Conservation (phyloP, 129 eudicot species). For the Lactuca sativa region DNA sequence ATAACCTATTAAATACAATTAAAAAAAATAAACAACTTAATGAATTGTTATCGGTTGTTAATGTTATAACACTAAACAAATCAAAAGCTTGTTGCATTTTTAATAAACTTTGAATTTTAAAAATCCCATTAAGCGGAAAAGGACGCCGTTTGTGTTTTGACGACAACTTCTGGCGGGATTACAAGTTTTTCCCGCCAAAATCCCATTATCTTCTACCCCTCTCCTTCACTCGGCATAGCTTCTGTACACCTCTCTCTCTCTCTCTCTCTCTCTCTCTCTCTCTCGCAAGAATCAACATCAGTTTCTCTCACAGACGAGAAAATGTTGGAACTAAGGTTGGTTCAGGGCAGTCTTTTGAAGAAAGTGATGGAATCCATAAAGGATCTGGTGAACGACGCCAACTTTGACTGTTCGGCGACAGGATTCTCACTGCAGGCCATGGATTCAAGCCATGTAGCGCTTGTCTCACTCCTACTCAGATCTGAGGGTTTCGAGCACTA, state of each 20-base stretch:
- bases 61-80: too few relatives aligned
- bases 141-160: constrained; percentile 1
- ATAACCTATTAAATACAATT: too few relatives aligned
- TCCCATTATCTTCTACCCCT: constrained; percentile 20
- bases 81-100: too few relatives aligned
- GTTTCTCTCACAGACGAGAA: constrained; percentile 11
- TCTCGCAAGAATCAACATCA: constrained; percentile 10
- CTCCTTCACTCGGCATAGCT: background rate
- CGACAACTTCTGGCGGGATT: constrained; percentile 25
- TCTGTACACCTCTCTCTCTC: background rate
- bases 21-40: too few relatives aligned
- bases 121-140: background rate
- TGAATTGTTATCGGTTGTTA: too few relatives aligned
- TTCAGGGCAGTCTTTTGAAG: constrained; percentile 82
- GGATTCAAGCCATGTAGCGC: constrained; percentile 97
- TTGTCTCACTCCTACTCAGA: constrained; percentile 75
- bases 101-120: background rate
- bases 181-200: constrained; percentile 35
- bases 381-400: constrained; percentile 86
- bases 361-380: constrained; percentile 81
- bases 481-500: constrained; percentile 95
- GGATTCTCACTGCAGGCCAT: constrained; percentile 94
- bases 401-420: constrained; percentile 81
- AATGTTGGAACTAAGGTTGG: constrained; percentile 83
- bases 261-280: background rate